Evolutionary conservation across 805 yeast genomes (phyloP), one percentile per base, ranked within the genome.

Genomic region (Ogataea siamensis): DNA sequence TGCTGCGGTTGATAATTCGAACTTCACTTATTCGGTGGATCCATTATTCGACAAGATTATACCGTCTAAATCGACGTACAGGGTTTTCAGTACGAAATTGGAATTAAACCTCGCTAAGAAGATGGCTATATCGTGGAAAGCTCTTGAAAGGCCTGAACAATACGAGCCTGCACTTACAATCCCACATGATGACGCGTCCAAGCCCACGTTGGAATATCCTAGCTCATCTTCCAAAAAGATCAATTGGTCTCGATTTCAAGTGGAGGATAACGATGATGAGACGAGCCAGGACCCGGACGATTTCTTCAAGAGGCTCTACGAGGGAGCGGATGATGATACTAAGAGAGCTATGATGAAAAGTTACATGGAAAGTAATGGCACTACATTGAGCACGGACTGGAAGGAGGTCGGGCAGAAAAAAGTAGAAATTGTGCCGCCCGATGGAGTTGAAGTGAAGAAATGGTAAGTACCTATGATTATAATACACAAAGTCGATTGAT

Each of bases 271-370:
- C 2, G 68, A 67, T 3, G 74, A 64, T 5, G 70, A 63, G 1
- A 77, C 73, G 3, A 67, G 61, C 0, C 40, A 37, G 13, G 75
- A 72, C 16, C 76, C 78, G 3, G 77, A 78, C 43, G 80, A 70
- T 1, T 89, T 93, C 53, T 93, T 93, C 65, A 74, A 78, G 50
- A 70, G 78, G 46, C 55, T 93, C 8, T 93, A 83, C 63, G 71
- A 73, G 18, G 80, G 74, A 47, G 91, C 95, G 0, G 95, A 88
- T 56, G 93, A 84, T 6, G 96, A 93, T 53, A 82, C 95, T 1
- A 70, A 69, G 49, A 70, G 94, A 35, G 99, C 99, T 2, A 93
- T 93, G 98, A 83, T 87, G 95, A 93, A 93, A 65, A 86, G 96
- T 37, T 93, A 76, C 53, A 70, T 78, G n/a, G 96, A 93, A 62